Evolutionary conservation across 345 rosid species (phyloP).

Genomic region (Carallia pectinifolia): DNA sequence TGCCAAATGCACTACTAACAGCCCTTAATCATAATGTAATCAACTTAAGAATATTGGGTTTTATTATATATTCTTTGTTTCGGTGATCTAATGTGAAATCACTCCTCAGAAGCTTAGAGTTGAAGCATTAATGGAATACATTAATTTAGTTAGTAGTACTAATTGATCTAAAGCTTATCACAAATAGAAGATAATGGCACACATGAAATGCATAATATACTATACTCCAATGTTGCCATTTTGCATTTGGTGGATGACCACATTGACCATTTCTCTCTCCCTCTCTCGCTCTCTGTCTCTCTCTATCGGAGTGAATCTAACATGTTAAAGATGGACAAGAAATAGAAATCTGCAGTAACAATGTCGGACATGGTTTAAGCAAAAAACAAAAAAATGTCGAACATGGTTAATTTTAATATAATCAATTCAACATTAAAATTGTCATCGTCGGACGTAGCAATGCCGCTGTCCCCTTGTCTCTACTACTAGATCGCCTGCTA

Average conservation of each 20-base stretch:
- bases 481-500: no score
- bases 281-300: no score
- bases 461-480: no score
- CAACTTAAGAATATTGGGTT: slow-evolving; percentile 1
- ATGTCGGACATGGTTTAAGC: no score
- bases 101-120: no score
- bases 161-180: slow-evolving; percentile 13
- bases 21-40: slow-evolving; percentile 24
- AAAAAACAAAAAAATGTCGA: no score
- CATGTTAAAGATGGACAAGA: no score
- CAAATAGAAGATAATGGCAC: slow-evolving; percentile 15
- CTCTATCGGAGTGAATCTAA: no score
- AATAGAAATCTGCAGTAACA: no score
- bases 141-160: no score
- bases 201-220: slow-evolving; percentile 10
- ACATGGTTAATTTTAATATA: not conserved
- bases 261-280: not conserved
- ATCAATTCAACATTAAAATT: not conserved
- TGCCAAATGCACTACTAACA: slow-evolving; percentile 36
- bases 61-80: not conserved
- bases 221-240: slow-evolving; percentile 18
- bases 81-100: not conserved
- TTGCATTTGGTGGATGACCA: slow-evolving; percentile 15
- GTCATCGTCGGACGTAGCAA: not conserved
- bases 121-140: slow-evolving; percentile 10